Evolutionary conservation across 352 stramenopile species (phyloP).

Genomic region (Peronospora tabacina): DNA sequence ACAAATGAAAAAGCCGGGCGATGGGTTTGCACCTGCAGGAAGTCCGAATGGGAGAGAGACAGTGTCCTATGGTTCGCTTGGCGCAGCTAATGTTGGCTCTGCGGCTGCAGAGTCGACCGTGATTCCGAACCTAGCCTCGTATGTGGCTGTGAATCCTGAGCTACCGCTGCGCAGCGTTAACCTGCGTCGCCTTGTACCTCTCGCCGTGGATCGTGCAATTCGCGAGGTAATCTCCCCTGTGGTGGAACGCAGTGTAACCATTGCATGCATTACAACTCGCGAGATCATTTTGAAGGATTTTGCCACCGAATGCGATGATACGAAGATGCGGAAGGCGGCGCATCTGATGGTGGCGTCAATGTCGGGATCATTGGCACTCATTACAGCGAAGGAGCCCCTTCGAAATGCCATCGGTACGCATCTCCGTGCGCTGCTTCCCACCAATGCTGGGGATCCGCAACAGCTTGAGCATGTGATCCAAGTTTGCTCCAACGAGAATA

Average conservation of each 20-base stretch:
- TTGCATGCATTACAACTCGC: slow-evolving; percentile 97
- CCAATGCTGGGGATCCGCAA: slow-evolving; percentile 76
- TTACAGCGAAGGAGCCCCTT: slow-evolving; percentile 96
- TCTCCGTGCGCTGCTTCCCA: slow-evolving; percentile 89
- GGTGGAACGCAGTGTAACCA: slow-evolving; percentile 97
- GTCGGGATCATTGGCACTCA: slow-evolving; percentile 94
- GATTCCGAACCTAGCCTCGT: slow-evolving; percentile 96
- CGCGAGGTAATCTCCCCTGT: slow-evolving; percentile 98
- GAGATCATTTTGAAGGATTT: slow-evolving; percentile 99
- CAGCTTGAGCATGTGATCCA: slow-evolving; percentile 96
- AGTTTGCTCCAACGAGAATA: slow-evolving; percentile 96
- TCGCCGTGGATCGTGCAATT: slow-evolving; percentile 97
- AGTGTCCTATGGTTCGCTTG: slow-evolving; percentile 25
- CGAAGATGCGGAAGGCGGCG: slow-evolving; percentile 96
- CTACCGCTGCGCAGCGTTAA: slow-evolving; percentile 91
- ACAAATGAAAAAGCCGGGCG: slow-evolving; percentile 39
- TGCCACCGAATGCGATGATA: slow-evolving; percentile 91
- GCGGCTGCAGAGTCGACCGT: slow-evolving; percentile 88
- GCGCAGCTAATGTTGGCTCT: slow-evolving; percentile 18
- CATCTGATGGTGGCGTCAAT: slow-evolving; percentile 98
- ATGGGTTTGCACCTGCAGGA: slow-evolving; percentile 41
- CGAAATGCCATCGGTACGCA: slow-evolving; percentile 96
- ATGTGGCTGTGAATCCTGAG: slow-evolving; percentile 96
- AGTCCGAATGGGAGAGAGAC: slow-evolving; percentile 46
- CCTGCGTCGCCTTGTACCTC: slow-evolving; percentile 91